Evolutionary conservation across 176 grass and related monocot genomes (phyloP), one percentile per base, ranked within the genome.

Genomic region (Triticum dicoccoides): DNA sequence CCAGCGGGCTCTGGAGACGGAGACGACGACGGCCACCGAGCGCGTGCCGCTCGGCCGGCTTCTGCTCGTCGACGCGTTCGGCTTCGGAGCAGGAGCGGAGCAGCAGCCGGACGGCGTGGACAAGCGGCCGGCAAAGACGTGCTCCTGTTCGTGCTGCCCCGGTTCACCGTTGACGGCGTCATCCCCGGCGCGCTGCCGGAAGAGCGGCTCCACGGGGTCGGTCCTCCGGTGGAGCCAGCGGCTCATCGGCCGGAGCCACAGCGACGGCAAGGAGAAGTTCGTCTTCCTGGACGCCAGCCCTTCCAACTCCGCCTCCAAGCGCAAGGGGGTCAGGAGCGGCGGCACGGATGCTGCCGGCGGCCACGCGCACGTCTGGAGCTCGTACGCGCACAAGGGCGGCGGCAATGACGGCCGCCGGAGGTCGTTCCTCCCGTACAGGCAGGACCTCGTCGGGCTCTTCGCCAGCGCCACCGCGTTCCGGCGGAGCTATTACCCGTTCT

Each of bases 241-340:
- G n/a, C 77, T 86, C 39, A 11, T 93, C 49, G 79, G 87, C 5
- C 86, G 91, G 42, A 95, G 93, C 91, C 86, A 89, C 25, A 93
- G 95, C 87, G 95, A 95, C 80, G 93, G 95, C n/a, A 92, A 92
- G 87, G 93, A 98, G 83, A 95, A 93, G 80, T 95, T 91, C 47
- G 91, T 91, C n/a, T 98, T 92, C 73, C 11, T 95, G 41, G 47
- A 63, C 33, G 54, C 83, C 8, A 72, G 80, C 29, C 52, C 82
- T 18, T 18, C 51, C 3, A 52, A 52, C 6, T 47, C 32, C 33
- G 4, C 3, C 25, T 65, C 70, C 35, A 75, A 52, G 23, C 81
- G 59, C 5, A 33, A 13, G 51, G 79, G 11, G 9, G 54, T 21
- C 6, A 45, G 71, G 49, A 51, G 74, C 39, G 32, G 77, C 52